Base-by-base conservation (phyloP, 2,329 filamentous ascomycete genomes). In the Colletotrichum agaves region DNA sequence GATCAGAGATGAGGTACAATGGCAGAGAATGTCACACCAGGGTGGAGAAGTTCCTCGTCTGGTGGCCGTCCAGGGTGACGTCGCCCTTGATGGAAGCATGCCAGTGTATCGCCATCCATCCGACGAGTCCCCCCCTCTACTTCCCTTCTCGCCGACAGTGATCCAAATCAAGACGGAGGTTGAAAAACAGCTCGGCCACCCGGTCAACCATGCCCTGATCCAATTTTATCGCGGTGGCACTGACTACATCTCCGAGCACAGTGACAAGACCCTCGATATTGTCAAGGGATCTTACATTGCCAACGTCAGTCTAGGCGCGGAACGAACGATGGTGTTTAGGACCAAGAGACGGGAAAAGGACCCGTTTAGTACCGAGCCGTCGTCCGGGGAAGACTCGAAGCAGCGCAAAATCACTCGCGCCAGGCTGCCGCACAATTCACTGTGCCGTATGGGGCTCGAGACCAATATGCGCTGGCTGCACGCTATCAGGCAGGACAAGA, bases 171-270 rank as follows among this genome's bases (percentile, higher is more conserved):
- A 90, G 67, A 77, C 80, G 13, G 85, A 86, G 61, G 90, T 93
- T 0, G 93, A 97, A 77, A 83, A 86, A 63, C 82, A 88, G 15
- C 84, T 97, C 1, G 91, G 92, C 0, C 96, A 98, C 74, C 82
- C 87, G 1, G 80, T 99, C 46, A 99, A 99, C 74, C 96, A 99
- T 76, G 94, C 90, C 1, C 82, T 99, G 53, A 97, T 99, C 50
- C 96, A 99, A 75, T 87, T 94, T 65, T 99, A 99, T 75, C 92
- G 96, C n/a, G 86, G 87, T 72, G 93, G 95, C 3, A 89, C 88
- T 53, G 96, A 99, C 79, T 93, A 93, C 76, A 99, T 99, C 70
- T 96, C 93, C 0, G 96, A 99, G 76, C 96, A 99, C 75, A 97
- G 93, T 43, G 96, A 99, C 77, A 99, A 99, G 80, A 97, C 95